A percentile compares a stretch with the other conserved stretches of the same genome.
These are phyloP conservation scores for Thymus mandschuricus DNA, from an alignment of 257 asterid genomes.

Conservation along the genomic window DNA sequence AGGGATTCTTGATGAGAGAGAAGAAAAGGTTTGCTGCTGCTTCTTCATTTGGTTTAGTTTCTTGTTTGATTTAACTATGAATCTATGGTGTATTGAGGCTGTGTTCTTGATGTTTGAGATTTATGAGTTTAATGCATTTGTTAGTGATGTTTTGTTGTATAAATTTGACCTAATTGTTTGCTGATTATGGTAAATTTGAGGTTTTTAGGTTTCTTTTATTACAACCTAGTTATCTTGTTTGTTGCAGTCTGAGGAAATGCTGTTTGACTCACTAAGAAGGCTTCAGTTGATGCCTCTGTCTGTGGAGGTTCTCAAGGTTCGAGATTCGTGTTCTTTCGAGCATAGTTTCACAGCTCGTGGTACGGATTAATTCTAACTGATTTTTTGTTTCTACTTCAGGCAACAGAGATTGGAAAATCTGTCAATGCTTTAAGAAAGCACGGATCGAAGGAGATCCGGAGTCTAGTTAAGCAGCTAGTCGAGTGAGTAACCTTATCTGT, in stretches of 20 bases:
- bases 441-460: slow-evolving; percentile 56
- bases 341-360: neutral
- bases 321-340: slow-evolving; percentile 14
- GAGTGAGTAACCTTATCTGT: slow-evolving; percentile 48
- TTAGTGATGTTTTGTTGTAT: slow-evolving; percentile 13
- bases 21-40: slow-evolving; percentile 46
- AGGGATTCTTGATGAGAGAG: slow-evolving; percentile 46
- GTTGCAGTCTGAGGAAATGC: slow-evolving; percentile 51
- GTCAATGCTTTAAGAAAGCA: slow-evolving; percentile 57
- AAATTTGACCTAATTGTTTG: neutral
- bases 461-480: slow-evolving; percentile 55
- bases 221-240: slow-evolving; percentile 15
- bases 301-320: slow-evolving; percentile 74
- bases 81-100: neutral
- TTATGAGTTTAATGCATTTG: neutral
- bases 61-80: neutral
- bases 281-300: slow-evolving; percentile 65
- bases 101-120: slow-evolving; percentile 13
- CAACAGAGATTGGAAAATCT: slow-evolving; percentile 66
- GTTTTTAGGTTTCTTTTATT: slow-evolving; percentile 5
- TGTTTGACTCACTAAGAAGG: slow-evolving; percentile 65
- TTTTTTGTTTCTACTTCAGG: slow-evolving; percentile 42
- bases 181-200: neutral
- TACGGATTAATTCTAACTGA: slow-evolving; percentile 4
- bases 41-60: slow-evolving; percentile 10